phyloP scores from a whole-genome alignment of 164 flowering plant genomes.

The Dillenia turbinata region DNA sequence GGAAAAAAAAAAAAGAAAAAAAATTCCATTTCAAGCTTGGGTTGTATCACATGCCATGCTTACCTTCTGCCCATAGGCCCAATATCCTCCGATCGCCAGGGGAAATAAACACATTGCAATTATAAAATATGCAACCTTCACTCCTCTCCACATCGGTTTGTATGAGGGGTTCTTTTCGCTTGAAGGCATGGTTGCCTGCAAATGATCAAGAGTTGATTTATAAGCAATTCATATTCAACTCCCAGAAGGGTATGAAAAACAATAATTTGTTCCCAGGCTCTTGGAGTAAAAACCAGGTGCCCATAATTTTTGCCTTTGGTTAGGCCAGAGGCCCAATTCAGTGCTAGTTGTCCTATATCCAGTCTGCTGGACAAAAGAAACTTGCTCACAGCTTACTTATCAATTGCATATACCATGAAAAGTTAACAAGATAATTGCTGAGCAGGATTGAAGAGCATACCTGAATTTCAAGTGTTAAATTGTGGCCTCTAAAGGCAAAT shows the following conservation, averaged over 20 bases:
- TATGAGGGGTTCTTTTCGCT: slow-evolving; percentile 40
- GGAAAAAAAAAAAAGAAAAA: too few species aligned
- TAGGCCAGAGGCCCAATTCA: too few species aligned
- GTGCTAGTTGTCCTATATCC: not conserved
- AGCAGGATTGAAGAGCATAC: slow-evolving; percentile 8
- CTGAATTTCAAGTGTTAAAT: slow-evolving; percentile 61
- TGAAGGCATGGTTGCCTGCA: slow-evolving; percentile 63
- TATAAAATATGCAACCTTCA: slow-evolving; percentile 37
- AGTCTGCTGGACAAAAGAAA: not conserved
- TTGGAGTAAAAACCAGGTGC: too few species aligned
- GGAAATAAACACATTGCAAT: slow-evolving; percentile 50
- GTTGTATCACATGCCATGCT: not conserved
- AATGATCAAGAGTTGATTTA: too few species aligned
- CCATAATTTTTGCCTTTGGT: too few species aligned
- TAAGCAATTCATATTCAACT: not conserved
- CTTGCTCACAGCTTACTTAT: too few species aligned
- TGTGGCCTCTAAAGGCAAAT: slow-evolving; percentile 86
- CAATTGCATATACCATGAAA: too few species aligned
- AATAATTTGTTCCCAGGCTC: too few species aligned
- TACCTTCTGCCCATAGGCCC: slow-evolving; percentile 40
- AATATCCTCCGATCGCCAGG: slow-evolving; percentile 51
- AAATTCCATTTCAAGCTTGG: not conserved
- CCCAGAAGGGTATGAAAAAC: not conserved
- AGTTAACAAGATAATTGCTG: too few species aligned
- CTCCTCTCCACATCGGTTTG: slow-evolving; percentile 61